Percentiles rank a stretch among this genome's conserved stretches.
Evolutionary conservation across 768 basidiomycete species (phyloP).

Genomic region (Strobilomyces dryophilus): DNA sequence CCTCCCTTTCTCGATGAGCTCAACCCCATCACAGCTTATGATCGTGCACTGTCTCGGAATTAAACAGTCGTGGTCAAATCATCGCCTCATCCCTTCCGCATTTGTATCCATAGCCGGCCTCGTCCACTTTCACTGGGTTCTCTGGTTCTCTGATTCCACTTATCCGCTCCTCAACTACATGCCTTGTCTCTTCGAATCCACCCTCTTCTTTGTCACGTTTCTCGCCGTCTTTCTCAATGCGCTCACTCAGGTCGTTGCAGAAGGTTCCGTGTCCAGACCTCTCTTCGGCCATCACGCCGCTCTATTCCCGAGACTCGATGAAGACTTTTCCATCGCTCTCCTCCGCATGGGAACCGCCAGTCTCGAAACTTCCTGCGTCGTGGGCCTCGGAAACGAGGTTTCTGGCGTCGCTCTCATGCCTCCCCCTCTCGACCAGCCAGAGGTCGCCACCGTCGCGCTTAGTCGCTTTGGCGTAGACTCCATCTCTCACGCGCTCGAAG

Average conservation of each 20-base stretch:
- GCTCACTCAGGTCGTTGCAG: slow-evolving; percentile 61
- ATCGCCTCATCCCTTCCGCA: slow-evolving; percentile 68
- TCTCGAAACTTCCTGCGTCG: slow-evolving; percentile 67
- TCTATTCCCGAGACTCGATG: slow-evolving; percentile 53
- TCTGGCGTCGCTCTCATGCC: slow-evolving; percentile 40
- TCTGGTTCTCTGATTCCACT: slow-evolving; percentile 42
- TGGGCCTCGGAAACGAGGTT: slow-evolving; percentile 74
- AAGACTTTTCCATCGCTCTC: slow-evolving; percentile 69
- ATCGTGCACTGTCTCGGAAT: slow-evolving; percentile 66
- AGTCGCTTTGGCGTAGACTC: slow-evolving; percentile 40
- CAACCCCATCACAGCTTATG: slow-evolving; percentile 40
- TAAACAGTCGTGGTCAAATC: slow-evolving; percentile 56
- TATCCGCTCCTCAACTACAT: slow-evolving; percentile 75
- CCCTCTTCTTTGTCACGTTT: slow-evolving; percentile 52
- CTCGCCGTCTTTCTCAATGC: slow-evolving; percentile 59
- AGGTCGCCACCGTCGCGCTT: slow-evolving; percentile 36
- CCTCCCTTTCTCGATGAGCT: neutral
- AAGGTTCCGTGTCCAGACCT: slow-evolving; percentile 54
- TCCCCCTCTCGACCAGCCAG: slow-evolving; percentile 11
- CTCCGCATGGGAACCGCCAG: slow-evolving; percentile 71
- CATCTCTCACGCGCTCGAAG: slow-evolving; percentile 29
- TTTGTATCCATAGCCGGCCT: slow-evolving; percentile 57
- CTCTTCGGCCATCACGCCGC: slow-evolving; percentile 48
- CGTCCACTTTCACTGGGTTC: slow-evolving; percentile 62
- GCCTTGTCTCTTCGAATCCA: slow-evolving; percentile 67